Conservation (phyloP, 805 yeast genomes). For the Teunomyces aglyptinius region DNA sequence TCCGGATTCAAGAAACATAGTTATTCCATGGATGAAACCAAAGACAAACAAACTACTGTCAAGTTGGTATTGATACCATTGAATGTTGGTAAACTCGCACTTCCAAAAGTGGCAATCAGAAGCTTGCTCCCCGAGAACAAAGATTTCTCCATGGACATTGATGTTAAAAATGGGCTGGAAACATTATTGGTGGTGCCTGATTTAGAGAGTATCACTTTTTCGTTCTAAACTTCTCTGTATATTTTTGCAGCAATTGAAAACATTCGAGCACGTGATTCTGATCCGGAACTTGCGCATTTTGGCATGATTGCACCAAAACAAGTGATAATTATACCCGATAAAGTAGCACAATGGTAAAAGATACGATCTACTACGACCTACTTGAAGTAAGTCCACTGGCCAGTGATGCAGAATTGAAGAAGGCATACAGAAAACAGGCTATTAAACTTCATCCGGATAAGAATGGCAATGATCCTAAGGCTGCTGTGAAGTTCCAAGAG, state of each 20-base stretch:
- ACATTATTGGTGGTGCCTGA: conserved; percentile 72
- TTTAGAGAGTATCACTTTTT: conserved; percentile 56
- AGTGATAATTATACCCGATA: background rate
- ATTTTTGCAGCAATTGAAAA: background rate
- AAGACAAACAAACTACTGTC: conserved; percentile 15
- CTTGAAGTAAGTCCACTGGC: conserved; percentile 70
- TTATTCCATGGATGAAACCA: conserved; percentile 33
- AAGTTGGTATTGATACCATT: conserved; percentile 65
- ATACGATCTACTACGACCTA: conserved; percentile 82
- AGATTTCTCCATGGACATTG: conserved; percentile 52
- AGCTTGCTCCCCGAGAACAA: conserved; percentile 19
- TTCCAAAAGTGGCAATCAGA: conserved; percentile 58
- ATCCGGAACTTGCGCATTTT: conserved; percentile 1
- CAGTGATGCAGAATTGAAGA: conserved; percentile 78
- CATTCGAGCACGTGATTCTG: background rate
- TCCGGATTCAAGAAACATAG: conserved; percentile 65
- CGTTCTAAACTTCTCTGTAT: conserved; percentile 42
- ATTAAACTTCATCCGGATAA: conserved; percentile 93
- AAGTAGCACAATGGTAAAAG: conserved; percentile 64
- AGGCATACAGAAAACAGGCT: conserved; percentile 90
- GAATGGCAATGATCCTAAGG: conserved; percentile 90
- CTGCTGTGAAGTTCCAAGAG: conserved; percentile 83
- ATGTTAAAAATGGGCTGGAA: conserved; percentile 66
- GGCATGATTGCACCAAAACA: background rate
- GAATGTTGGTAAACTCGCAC: conserved; percentile 65